phyloP scores from a whole-genome alignment of 768 basidiomycete species.

The Amanita pallidorosea region DNA sequence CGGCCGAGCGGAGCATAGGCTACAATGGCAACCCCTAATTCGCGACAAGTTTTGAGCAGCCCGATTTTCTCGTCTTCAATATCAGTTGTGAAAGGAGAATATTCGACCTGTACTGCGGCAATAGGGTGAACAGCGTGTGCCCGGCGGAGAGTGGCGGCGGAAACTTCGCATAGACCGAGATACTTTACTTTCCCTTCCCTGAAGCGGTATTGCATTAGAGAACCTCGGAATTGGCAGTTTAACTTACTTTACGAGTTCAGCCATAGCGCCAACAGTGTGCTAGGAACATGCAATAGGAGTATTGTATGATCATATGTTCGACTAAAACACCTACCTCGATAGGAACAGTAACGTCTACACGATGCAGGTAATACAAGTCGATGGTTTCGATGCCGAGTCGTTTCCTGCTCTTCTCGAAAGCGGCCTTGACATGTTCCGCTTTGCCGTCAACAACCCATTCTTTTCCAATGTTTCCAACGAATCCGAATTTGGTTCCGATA shows the following conservation, averaged over 20 bases:
- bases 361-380: slow-evolving; percentile 29
- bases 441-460: slow-evolving; percentile 19
- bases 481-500: slow-evolving; percentile 45
- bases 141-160: slow-evolving; percentile 31
- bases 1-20: slow-evolving; percentile 40
- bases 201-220: slow-evolving; percentile 16
- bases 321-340: slow-evolving; percentile 14
- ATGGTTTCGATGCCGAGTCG: slow-evolving; percentile 22
- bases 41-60: slow-evolving; percentile 26
- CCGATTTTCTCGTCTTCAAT: slow-evolving; percentile 29
- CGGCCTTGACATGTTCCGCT: slow-evolving; percentile 20
- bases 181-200: slow-evolving; percentile 34
- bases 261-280: slow-evolving; percentile 23
- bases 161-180: slow-evolving; percentile 41
- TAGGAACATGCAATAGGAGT: slow-evolving; percentile 1
- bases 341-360: slow-evolving; percentile 15
- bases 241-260: slow-evolving; percentile 24
- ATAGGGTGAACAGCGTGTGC: slow-evolving; percentile 37
- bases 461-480: slow-evolving; percentile 6
- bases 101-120: slow-evolving; percentile 33
- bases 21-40: slow-evolving; percentile 35
- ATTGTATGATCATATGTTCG: not conserved
- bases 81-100: slow-evolving; percentile 31
- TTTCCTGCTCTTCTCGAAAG: slow-evolving; percentile 22
- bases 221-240: slow-evolving; percentile 5